These are phyloP conservation scores for Cardiospermum halicacabum DNA, from an alignment of 345 rosid species.

Conservation along the genomic window DNA sequence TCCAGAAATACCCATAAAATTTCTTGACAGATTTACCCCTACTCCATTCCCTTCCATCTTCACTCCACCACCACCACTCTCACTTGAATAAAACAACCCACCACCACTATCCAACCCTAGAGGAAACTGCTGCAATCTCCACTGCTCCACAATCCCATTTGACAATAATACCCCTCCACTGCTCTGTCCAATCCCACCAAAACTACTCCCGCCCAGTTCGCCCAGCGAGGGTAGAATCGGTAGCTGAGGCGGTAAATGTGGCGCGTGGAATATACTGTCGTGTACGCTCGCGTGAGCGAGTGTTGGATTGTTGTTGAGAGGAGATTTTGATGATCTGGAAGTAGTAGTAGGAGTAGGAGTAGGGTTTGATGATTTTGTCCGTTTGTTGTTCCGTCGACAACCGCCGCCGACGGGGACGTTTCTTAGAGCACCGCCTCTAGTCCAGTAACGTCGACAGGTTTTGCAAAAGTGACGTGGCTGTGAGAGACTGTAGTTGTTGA, in stretches of 20 bases:
- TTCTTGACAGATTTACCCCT: conserved; percentile 41
- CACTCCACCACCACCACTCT: conserved; percentile 26
- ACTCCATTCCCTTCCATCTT: conserved; percentile 37
- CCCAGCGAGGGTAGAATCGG: conserved; percentile 40
- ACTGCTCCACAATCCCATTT: conserved; percentile 37
- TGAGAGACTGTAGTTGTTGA: conserved; percentile 67
- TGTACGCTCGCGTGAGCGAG: neutral
- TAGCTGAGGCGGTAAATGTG: conserved; percentile 23
- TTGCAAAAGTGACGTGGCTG: conserved; percentile 85
- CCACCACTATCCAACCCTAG: conserved; percentile 25
- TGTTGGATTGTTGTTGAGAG: conserved; percentile 10
- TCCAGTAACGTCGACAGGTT: conserved; percentile 74
- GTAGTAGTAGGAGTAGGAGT: neutral
- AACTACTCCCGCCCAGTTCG: too few relatives aligned
- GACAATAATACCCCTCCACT: conserved; percentile 23
- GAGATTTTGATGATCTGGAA: conserved; percentile 48
- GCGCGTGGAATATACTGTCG: conserved; percentile 26
- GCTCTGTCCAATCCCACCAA: neutral
- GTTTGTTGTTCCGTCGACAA: conserved; percentile 53
- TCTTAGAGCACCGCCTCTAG: conserved; percentile 70
- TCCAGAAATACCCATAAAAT: conserved; percentile 35
- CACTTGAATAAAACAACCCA: conserved; percentile 30
- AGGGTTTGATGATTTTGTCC: conserved; percentile 44
- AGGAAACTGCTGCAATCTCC: conserved; percentile 44
- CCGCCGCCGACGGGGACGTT: conserved; percentile 78